Percentiles rank a stretch among this genome's conserved stretches.
phyloP scores from a whole-genome alignment of 306 rosid genomes.

The Trifolium repens region DNA sequence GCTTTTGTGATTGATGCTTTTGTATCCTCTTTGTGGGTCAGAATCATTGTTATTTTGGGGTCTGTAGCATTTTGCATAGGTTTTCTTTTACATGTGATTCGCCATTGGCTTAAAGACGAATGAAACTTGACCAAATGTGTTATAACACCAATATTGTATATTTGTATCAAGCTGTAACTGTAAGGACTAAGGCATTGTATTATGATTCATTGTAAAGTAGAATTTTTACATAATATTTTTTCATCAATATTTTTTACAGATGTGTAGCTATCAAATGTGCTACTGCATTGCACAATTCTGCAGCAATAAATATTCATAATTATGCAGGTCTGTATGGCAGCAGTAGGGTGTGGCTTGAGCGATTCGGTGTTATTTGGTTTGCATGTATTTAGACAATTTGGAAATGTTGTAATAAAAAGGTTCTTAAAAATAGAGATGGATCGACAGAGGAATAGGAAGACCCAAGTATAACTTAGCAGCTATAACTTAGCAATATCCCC shows the following conservation, averaged over 20 bases:
- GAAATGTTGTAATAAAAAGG: too few species aligned
- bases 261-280: neutral
- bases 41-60: constrained; percentile 53
- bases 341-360: too few species aligned
- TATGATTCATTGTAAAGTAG: neutral
- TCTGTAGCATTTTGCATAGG: constrained; percentile 66
- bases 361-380: too few species aligned
- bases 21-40: constrained; percentile 59
- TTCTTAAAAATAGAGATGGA: too few species aligned
- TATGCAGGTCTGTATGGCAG: too few species aligned
- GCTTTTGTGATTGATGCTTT: constrained; percentile 60
- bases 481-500: too few species aligned
- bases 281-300: too few species aligned
- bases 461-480: too few species aligned
- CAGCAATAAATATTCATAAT: too few species aligned
- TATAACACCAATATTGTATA: constrained; percentile 4
- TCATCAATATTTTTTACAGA: neutral
- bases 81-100: constrained; percentile 55
- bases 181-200: neutral
- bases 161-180: neutral
- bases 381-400: too few species aligned
- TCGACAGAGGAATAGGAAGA: too few species aligned
- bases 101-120: constrained; percentile 69
- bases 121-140: constrained; percentile 30
- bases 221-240: neutral